Percentiles rank a stretch among this genome's conserved stretches.
phyloP scores from a whole-genome alignment of 805 yeast genomes.

The Pichia rugopelliculosa region DNA sequence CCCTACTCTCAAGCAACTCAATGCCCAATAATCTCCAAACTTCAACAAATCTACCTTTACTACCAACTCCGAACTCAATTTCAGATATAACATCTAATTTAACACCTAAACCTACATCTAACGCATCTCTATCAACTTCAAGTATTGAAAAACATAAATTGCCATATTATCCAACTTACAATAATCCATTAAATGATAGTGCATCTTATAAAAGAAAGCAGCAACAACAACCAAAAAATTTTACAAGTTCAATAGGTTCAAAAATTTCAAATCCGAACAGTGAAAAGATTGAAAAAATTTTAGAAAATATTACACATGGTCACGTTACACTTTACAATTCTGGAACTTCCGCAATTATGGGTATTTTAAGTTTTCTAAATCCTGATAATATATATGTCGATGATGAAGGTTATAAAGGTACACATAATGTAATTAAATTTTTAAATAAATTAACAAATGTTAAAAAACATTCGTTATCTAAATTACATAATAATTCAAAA shows the following conservation, averaged over 20 bases:
- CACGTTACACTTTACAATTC: conserved; percentile 42
- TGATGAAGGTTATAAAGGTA: conserved; percentile 44
- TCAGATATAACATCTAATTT: neutral
- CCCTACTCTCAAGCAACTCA: neutral
- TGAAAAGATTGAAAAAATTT: conserved; percentile 38
- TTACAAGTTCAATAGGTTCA: conserved; percentile 31
- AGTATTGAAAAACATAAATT: conserved; percentile 3
- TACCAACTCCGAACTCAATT: neutral
- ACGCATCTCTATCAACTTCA: too few species aligned
- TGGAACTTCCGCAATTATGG: conserved; percentile 46
- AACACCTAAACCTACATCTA: neutral
- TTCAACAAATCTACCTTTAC: neutral
- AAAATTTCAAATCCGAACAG: conserved; percentile 41
- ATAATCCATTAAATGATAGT: conserved; percentile 20
- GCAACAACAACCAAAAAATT: conserved; percentile 11
- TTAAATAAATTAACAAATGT: conserved; percentile 36
- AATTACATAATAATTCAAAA: conserved; percentile 26
- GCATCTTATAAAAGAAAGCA: conserved; percentile 7
- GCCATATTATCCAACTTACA: conserved; percentile 22
- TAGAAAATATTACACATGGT: conserved; percentile 38
- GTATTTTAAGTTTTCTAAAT: conserved; percentile 39
- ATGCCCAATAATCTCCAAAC: neutral
- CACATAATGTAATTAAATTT: conserved; percentile 41
- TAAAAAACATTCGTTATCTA: conserved; percentile 29
- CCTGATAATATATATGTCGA: conserved; percentile 40